phyloP scores from a whole-genome alignment of 139 green algal genomes.

The Ettlia oleoabundans region DNA sequence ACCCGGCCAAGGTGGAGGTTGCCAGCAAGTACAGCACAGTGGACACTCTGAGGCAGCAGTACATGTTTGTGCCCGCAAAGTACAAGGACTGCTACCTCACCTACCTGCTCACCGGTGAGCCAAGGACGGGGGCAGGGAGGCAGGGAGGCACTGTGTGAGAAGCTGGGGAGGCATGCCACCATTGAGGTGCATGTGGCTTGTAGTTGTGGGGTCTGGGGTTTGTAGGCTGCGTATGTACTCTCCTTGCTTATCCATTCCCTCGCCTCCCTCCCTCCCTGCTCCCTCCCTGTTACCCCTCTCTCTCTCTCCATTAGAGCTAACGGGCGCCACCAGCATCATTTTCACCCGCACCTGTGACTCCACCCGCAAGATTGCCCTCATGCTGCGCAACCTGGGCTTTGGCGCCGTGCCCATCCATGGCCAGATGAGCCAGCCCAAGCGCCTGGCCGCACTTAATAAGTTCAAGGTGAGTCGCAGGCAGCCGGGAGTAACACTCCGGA shows the following conservation, averaged over 20 bases:
- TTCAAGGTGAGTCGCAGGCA: slow-evolving; percentile 88
- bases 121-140: too few relatives aligned
- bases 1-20: slow-evolving; percentile 98
- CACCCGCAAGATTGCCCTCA: slow-evolving; percentile 88
- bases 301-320: slow-evolving; percentile 69
- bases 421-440: slow-evolving; percentile 98
- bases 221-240: neutral
- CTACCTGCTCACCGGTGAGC: slow-evolving; percentile 76
- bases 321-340: slow-evolving; percentile 79
- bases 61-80: slow-evolving; percentile 98
- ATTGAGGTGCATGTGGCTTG: neutral
- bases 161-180: neutral
- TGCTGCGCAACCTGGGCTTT: slow-evolving; percentile 97
- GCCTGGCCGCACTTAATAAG: slow-evolving; percentile 95
- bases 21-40: slow-evolving; percentile 95
- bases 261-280: neutral
- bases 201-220: too few relatives aligned
- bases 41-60: slow-evolving; percentile 97
- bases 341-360: slow-evolving; percentile 97
- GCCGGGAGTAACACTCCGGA: too few relatives aligned
- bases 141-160: neutral
- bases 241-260: neutral
- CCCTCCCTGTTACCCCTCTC: slow-evolving; percentile 26
- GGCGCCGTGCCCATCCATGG: slow-evolving; percentile 97
- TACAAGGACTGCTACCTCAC: slow-evolving; percentile 98